Conservation (phyloP, 129 eudicot species). For the Gnaphalium uliginosum region DNA sequence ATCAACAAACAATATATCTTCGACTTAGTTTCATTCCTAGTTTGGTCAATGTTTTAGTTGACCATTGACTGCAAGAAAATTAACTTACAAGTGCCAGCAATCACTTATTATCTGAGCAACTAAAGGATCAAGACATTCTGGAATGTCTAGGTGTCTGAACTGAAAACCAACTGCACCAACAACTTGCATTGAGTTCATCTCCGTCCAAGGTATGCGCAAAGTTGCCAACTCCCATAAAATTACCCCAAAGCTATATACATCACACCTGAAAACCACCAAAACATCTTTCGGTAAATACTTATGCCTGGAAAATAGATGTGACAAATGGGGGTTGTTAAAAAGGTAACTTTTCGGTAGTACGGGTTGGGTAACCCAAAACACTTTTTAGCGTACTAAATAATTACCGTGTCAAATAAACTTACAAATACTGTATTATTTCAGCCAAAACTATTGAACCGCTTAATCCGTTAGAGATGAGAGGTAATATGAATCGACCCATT, state of each 20-base stretch:
- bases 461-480: not conserved
- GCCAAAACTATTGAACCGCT: not conserved
- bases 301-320: not conserved
- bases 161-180: constrained; percentile 97
- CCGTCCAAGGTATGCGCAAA: constrained; percentile 83
- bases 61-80: not conserved
- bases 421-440: not conserved
- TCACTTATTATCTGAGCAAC: constrained; percentile 8
- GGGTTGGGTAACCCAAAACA: not conserved
- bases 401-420: not conserved
- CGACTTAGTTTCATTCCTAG: not conserved
- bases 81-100: constrained; percentile 12
- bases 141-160: constrained; percentile 66
- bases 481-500: not conserved
- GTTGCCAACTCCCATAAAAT: constrained; percentile 95
- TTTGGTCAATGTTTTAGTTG: not conserved
- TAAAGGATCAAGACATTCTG: not conserved
- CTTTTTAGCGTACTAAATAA: not conserved
- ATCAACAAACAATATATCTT: not conserved
- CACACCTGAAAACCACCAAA: constrained; percentile 55
- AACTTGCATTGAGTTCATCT: constrained; percentile 94
- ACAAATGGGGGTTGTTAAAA: not conserved
- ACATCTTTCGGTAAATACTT: not conserved
- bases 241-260: constrained; percentile 73
- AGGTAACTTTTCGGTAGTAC: not conserved